phyloP scores from a whole-genome alignment of 345 rosid species.

The Eucalyptus sideroxylon region DNA sequence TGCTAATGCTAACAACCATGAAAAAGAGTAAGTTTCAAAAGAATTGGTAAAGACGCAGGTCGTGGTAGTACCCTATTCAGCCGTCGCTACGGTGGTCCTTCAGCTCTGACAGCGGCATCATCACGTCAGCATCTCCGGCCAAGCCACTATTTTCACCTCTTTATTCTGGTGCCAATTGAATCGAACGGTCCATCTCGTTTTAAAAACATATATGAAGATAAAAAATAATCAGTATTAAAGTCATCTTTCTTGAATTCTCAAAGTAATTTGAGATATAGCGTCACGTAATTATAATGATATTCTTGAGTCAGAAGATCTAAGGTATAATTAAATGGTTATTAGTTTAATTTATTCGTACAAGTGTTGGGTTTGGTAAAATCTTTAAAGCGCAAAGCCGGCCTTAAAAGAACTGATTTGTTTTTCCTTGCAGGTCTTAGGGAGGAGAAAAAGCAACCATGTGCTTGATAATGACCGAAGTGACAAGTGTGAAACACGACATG shows the following conservation, averaged over 20 bases:
- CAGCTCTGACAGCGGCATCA: background rate
- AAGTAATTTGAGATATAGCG: background rate
- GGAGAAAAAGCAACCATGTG: background rate
- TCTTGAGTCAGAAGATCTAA: background rate
- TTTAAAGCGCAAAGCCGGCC: background rate
- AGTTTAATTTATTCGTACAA: background rate
- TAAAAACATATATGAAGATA: background rate
- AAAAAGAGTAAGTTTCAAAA: rapidly evolving
- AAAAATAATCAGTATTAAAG: background rate
- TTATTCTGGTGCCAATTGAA: background rate
- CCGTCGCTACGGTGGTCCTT: background rate
- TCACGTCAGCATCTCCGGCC: background rate
- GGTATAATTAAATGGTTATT: background rate
- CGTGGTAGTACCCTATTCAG: background rate
- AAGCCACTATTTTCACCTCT: background rate
- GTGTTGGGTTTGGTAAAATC: background rate
- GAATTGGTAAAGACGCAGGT: background rate
- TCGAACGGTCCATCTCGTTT: background rate
- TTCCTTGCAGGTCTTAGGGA: background rate
- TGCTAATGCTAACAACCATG: too few species aligned
- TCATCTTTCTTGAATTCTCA: background rate
- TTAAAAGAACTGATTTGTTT: background rate
- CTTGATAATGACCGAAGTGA: background rate
- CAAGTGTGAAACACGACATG: background rate
- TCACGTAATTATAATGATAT: background rate